Evolutionary conservation across 345 rosid genomes (phyloP).

Genomic region (Cardiospermum halicacabum): DNA sequence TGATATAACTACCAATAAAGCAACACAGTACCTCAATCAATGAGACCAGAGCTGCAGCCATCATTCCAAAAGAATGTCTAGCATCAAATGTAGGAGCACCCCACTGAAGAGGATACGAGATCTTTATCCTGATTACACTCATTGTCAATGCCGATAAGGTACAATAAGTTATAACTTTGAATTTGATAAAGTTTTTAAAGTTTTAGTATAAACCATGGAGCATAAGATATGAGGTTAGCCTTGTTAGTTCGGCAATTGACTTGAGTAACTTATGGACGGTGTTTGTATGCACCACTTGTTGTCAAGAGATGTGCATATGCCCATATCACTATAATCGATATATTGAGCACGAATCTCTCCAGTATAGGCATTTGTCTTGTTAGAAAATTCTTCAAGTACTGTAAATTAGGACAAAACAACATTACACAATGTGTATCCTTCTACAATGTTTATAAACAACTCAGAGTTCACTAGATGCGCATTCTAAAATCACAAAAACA

Average conservation of each 20-base stretch:
- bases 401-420: constrained; percentile 17
- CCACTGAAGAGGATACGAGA: constrained; percentile 99
- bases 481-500: too few species aligned
- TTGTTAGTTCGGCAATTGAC: constrained; percentile 81
- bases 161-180: neutral
- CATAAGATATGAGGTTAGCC: constrained; percentile 97
- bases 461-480: too few species aligned
- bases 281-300: constrained; percentile 95
- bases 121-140: constrained; percentile 64
- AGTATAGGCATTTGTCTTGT: constrained; percentile 60
- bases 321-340: constrained; percentile 79
- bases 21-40: constrained; percentile 69
- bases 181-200: neutral
- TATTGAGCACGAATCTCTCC: constrained; percentile 83
- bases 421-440: neutral
- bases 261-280: constrained; percentile 74
- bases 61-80: constrained; percentile 96
- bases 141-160: constrained; percentile 6
- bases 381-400: constrained; percentile 85
- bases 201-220: constrained; percentile 80
- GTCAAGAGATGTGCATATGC: constrained; percentile 96
- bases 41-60: constrained; percentile 95
- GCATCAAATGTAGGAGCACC: constrained; percentile 99
- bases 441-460: neutral
- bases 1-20: too few species aligned